A percentile compares a stretch with the other conserved stretches of the same genome.
These are phyloP conservation scores for Teunomyces cretensis DNA, from an alignment of 805 yeast genomes.

Conservation along the genomic window DNA sequence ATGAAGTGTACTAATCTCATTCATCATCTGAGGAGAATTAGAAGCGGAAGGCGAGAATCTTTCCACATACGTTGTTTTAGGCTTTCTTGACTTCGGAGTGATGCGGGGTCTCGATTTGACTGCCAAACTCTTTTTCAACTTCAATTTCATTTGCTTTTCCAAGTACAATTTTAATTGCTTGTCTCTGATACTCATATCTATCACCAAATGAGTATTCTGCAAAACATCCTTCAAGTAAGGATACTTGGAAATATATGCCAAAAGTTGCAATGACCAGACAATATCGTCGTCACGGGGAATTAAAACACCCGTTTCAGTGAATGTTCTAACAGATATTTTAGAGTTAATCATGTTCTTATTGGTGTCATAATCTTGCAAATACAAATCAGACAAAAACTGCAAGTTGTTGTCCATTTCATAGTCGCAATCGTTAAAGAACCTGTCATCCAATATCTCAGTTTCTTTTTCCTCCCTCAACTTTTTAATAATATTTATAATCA, in stretches of 20 bases:
- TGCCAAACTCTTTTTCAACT: constrained; percentile 29
- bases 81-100: constrained; percentile 33
- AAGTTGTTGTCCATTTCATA: constrained; percentile 43
- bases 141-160: constrained; percentile 35
- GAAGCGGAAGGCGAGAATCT: constrained; percentile 36
- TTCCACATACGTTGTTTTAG: constrained; percentile 16
- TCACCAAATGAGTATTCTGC: constrained; percentile 74
- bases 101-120: constrained; percentile 32
- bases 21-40: constrained; percentile 40
- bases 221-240: constrained; percentile 71
- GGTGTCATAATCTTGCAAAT: constrained; percentile 34
- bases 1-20: constrained; percentile 28
- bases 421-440: constrained; percentile 29
- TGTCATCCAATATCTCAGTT: constrained; percentile 31
- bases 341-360: constrained; percentile 26
- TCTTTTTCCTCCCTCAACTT: constrained; percentile 40
- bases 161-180: constrained; percentile 37
- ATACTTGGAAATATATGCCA: constrained; percentile 92
- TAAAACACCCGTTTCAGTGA: constrained; percentile 63
- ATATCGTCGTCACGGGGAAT: constrained; percentile 92
- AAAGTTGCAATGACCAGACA: constrained; percentile 85
- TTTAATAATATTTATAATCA: constrained; percentile 35
- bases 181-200: constrained; percentile 53
- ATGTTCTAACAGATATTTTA: constrained; percentile 35
- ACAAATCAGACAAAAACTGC: constrained; percentile 41